These are phyloP conservation scores for Colletotrichum zoysiae DNA, from an alignment of 2,329 filamentous ascomycete genomes.

Conservation along the genomic window DNA sequence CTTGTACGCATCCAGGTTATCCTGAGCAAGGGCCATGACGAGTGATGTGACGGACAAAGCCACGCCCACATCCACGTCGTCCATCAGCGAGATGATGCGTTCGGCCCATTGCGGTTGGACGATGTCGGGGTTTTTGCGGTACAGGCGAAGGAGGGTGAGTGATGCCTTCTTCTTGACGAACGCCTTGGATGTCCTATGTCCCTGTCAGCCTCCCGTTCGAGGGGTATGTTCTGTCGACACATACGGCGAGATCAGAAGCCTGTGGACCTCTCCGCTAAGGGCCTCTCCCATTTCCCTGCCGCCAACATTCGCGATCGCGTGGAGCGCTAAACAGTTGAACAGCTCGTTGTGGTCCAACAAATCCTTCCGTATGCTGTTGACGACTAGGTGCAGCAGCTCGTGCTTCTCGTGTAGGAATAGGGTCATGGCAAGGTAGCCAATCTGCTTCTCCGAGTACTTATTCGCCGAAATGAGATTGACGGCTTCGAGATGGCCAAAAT, in stretches of 20 bases:
- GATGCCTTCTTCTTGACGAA: constrained; percentile 99
- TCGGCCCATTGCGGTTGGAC: constrained; percentile 98
- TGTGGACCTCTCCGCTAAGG: constrained; percentile 89
- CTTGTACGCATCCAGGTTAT: constrained; percentile 93
- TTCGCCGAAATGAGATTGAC: constrained; percentile 96
- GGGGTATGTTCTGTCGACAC: constrained; percentile 50
- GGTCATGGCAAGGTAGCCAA: constrained; percentile 97
- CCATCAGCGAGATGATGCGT: constrained; percentile 98
- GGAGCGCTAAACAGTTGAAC: constrained; percentile 95
- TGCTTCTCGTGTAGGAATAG: constrained; percentile 97
- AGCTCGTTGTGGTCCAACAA: constrained; percentile 94
- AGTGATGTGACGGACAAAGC: constrained; percentile 95
- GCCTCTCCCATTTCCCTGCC: constrained; percentile 98
- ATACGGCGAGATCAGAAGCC: constrained; percentile 93
- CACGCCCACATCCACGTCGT: constrained; percentile 93
- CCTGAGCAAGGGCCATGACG: constrained; percentile 93
- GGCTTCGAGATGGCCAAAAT: constrained; percentile 97
- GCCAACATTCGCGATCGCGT: constrained; percentile 98
- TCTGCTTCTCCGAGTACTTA: constrained; percentile 99
- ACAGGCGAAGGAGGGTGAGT: constrained; percentile 89
- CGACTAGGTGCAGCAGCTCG: constrained; percentile 93
- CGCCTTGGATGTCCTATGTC: constrained; percentile 78
- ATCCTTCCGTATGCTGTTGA: constrained; percentile 98
- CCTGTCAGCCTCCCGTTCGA: background rate
- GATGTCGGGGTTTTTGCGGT: constrained; percentile 93